phyloP scores from a whole-genome alignment of 148 eudicot genomes.

The Vaccinium corymbosum region DNA sequence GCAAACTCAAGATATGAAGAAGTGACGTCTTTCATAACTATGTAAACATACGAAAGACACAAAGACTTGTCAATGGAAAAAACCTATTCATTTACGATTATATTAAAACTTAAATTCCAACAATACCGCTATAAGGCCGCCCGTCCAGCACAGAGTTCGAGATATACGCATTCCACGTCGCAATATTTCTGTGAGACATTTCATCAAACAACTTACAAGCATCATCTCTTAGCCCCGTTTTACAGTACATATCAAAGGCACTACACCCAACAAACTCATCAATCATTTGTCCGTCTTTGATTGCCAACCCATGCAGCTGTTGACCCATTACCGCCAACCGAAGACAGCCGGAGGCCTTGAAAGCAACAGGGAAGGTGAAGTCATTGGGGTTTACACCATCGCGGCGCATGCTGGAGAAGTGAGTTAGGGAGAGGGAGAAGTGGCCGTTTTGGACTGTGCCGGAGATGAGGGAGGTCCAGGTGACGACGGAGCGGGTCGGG shows the following conservation, averaged over 20 bases:
- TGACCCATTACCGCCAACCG: constrained; percentile 18
- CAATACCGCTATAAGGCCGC: constrained; percentile 21
- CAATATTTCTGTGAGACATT: constrained; percentile 52
- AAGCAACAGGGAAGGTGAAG: constrained; percentile 53
- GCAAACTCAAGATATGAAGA: no score
- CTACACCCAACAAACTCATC: constrained; percentile 52
- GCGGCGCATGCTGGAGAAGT: constrained; percentile 38
- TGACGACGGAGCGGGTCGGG: constrained; percentile 51
- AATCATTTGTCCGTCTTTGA: constrained; percentile 22
- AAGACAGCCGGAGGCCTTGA: constrained; percentile 37
- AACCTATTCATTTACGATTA: no score
- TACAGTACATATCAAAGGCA: constrained; percentile 50
- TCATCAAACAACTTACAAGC: constrained; percentile 50
- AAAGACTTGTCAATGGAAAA: no score
- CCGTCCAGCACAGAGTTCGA: constrained; percentile 44
- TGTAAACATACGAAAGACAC: no score
- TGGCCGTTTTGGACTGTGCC: constrained; percentile 47
- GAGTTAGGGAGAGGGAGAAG: constrained; percentile 30
- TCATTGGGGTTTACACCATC: constrained; percentile 44
- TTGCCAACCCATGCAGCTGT: constrained; percentile 37
- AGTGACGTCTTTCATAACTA: no score
- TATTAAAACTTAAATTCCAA: no score
- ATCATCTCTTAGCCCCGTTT: constrained; percentile 28
- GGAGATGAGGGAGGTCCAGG: constrained; percentile 56
- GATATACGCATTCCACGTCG: constrained; percentile 58